Conservation (phyloP, 306 rosid genomes). For the Vigna mungo region DNA sequence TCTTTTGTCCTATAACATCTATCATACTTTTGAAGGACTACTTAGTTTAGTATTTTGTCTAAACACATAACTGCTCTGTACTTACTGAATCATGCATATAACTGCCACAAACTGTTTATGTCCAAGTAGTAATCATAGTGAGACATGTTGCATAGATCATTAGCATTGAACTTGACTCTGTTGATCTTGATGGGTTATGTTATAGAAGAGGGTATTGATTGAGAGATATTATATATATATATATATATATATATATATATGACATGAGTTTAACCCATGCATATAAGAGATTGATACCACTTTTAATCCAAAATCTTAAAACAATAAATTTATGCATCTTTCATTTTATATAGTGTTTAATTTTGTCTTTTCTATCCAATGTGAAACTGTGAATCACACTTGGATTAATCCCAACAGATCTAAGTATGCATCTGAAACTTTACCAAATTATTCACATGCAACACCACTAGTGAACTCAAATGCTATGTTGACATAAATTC, state of each 20-base stretch:
- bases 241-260: too few species aligned
- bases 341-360: too few species aligned
- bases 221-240: too few species aligned
- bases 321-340: too few species aligned
- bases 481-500: slow-evolving; percentile 9
- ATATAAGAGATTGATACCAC: too few species aligned
- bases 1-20: slow-evolving; percentile 1
- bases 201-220: too few species aligned
- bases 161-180: neutral
- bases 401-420: too few species aligned
- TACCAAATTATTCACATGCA: slow-evolving; percentile 6
- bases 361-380: too few species aligned
- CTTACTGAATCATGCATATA: neutral
- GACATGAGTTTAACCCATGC: too few species aligned
- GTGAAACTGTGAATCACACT: too few species aligned
- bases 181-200: too few species aligned
- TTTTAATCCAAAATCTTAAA: too few species aligned
- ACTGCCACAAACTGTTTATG: neutral
- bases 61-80: neutral
- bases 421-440: slow-evolving; percentile 9
- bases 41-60: neutral
- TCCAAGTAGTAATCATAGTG: neutral
- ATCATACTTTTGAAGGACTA: neutral
- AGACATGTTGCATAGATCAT: neutral
- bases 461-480: neutral